Evolutionary conservation across 768 basidiomycete genomes (phyloP).

Genomic region (Suillus weaverae): DNA sequence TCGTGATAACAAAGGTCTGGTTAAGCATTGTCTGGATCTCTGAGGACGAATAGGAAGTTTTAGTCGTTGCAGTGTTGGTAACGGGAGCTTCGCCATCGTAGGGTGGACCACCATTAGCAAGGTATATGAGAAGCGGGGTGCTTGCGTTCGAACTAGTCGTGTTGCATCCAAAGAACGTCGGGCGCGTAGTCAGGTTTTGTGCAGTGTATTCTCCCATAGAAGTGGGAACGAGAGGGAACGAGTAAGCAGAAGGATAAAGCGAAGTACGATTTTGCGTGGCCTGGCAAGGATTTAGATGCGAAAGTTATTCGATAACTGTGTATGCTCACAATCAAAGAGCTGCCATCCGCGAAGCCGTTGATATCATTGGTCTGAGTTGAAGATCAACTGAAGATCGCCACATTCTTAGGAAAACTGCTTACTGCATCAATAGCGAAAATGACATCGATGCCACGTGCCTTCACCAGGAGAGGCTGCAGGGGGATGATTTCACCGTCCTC

Average conservation of each 20-base stretch:
- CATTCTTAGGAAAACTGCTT: conserved; percentile 17
- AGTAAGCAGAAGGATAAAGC: conserved; percentile 34
- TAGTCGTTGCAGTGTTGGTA: conserved; percentile 45
- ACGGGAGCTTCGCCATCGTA: conserved; percentile 36
- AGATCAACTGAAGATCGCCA: not conserved
- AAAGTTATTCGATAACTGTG: not conserved
- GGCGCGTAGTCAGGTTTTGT: conserved; percentile 36
- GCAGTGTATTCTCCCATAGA: conserved; percentile 30
- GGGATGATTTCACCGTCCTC: conserved; percentile 46
- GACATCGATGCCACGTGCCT: conserved; percentile 45
- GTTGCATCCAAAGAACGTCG: conserved; percentile 50
- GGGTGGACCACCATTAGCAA: conserved; percentile 54
- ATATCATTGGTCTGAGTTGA: conserved; percentile 17
- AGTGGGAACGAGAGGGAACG: conserved; percentile 34
- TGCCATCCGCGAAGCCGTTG: conserved; percentile 23
- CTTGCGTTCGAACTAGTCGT: conserved; percentile 23
- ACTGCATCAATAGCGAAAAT: conserved; percentile 51
- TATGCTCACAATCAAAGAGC: conserved; percentile 26
- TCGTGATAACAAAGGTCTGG: conserved; percentile 44
- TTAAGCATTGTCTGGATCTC: conserved; percentile 45
- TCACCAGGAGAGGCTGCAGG: conserved; percentile 49
- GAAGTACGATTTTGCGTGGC: conserved; percentile 39
- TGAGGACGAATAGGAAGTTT: conserved; percentile 37
- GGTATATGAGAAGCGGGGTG: conserved; percentile 54
- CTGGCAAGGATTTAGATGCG: conserved; percentile 11